Evolutionary conservation across 192 early-diverging fungal species (phyloP), one percentile per base, ranked within the genome.

Genomic region (Coemansia sp.): DNA sequence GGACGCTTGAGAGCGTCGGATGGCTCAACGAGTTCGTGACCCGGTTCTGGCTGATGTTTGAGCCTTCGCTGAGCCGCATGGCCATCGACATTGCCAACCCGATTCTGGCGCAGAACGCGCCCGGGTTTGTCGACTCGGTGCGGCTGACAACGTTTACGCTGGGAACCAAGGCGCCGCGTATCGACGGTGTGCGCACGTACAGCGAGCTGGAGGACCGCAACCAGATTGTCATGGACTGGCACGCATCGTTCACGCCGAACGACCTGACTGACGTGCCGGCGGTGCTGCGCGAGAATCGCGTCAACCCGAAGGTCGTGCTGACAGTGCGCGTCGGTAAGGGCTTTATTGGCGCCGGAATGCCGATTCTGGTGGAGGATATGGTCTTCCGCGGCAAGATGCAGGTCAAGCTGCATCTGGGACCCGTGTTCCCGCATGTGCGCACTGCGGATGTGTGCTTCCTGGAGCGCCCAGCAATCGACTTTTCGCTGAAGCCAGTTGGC

Each of bases 1-100:
- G 72, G 8, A 83, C 81, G 18, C 74, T 86, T 47, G 88, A 89
- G 72, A 83, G 90, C 47, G 92, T 90, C 13, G 94, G 94, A 52
- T 98, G 95, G 95, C 83, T 98, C 49, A 98, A 98, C 75, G 87
- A 88, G 82, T 94, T 94, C 79, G 74, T 93, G 61, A 84, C 85
- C 26, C 85, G 89, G 54, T 96, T 94, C 81, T 98, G 95, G 95
- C 76, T 92, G 16, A 93, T 91, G 63, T 95, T 92, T 64, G 95
- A 98, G 77, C 94, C 94, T 42, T 87, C 87, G 37, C 86, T 98
- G 57, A 89, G 91, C 61, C 85, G 88, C 48, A 85, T 87, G 44
- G 86, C 96, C 21, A 87, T 92, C 32, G 84, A 88, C 23, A 85
- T 69, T 38, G 91, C 88, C 26, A 91, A 96, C 79, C 74, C 82